phyloP scores from a whole-genome alignment of 768 basidiomycete species.

The Pulveroboletus sp. region DNA sequence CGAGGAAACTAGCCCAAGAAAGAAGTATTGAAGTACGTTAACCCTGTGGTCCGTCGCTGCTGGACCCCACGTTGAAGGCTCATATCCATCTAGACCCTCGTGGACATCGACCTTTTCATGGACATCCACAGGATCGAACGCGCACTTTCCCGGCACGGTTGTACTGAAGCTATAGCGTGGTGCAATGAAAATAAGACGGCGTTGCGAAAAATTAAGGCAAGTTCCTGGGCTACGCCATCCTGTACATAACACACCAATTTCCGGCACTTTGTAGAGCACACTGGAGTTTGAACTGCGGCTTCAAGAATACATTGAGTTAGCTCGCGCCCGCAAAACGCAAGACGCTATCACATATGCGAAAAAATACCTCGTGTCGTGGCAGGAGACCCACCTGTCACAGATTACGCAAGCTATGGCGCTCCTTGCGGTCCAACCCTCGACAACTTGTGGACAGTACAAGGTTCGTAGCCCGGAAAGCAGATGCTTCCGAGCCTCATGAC shows the following conservation, averaged over 20 bases:
- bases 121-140: constrained; percentile 85
- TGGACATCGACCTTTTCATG: constrained; percentile 88
- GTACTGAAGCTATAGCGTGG: constrained; percentile 89
- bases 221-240: constrained; percentile 9
- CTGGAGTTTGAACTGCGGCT: constrained; percentile 94
- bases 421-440: constrained; percentile 69
- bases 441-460: constrained; percentile 75
- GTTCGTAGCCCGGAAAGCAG: constrained; percentile 37
- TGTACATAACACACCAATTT: constrained; percentile 14
- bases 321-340: constrained; percentile 54
- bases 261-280: constrained; percentile 58
- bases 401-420: constrained; percentile 74
- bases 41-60: constrained; percentile 16
- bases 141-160: constrained; percentile 70
- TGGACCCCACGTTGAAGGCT: constrained; percentile 16
- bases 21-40: constrained; percentile 71
- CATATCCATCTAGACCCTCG: constrained; percentile 55
- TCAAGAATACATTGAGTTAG: constrained; percentile 95
- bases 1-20: constrained; percentile 69
- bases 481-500: constrained; percentile 9
- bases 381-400: constrained; percentile 73
- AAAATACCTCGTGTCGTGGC: constrained; percentile 80
- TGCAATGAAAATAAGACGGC: constrained; percentile 94
- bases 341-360: constrained; percentile 83
- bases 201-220: constrained; percentile 85